A percentile compares a stretch with the other conserved stretches of the same genome.
phyloP scores from a whole-genome alignment of 257 asterid genomes.

The Nicotiana tabacum region DNA sequence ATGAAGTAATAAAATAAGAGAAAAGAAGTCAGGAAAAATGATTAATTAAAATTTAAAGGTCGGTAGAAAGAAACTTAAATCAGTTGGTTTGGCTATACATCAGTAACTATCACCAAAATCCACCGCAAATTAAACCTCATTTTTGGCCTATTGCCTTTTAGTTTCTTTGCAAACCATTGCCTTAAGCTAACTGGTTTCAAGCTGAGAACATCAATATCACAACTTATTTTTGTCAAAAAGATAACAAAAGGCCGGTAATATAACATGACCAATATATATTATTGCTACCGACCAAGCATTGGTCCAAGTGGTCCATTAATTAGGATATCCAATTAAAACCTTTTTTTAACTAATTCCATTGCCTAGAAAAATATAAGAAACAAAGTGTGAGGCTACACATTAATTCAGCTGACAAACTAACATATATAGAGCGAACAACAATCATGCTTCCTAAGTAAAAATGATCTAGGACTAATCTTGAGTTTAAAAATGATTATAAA shows the following conservation, averaged over 20 bases:
- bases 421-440: too few relatives aligned
- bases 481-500: too few relatives aligned
- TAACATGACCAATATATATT: neutral
- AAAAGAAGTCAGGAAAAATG: neutral
- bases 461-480: too few relatives aligned
- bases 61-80: neutral
- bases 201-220: neutral
- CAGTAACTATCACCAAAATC: neutral
- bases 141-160: neutral
- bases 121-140: neutral
- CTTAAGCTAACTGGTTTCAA: neutral
- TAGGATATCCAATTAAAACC: neutral
- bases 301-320: neutral
- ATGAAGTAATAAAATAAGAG: neutral
- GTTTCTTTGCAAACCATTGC: neutral
- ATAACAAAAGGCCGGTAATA: neutral
- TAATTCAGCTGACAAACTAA: too few relatives aligned
- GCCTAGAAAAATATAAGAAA: too few relatives aligned
- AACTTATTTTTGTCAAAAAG: neutral
- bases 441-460: too few relatives aligned
- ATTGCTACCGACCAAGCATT: neutral
- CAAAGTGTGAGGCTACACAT: too few relatives aligned
- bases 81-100: neutral
- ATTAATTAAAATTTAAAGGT: neutral
- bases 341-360: neutral